Evolutionary conservation across 2,329 filamentous ascomycete species (phyloP), one percentile per base, ranked within the genome.

Genomic region (Pyrenochaeta sp.): DNA sequence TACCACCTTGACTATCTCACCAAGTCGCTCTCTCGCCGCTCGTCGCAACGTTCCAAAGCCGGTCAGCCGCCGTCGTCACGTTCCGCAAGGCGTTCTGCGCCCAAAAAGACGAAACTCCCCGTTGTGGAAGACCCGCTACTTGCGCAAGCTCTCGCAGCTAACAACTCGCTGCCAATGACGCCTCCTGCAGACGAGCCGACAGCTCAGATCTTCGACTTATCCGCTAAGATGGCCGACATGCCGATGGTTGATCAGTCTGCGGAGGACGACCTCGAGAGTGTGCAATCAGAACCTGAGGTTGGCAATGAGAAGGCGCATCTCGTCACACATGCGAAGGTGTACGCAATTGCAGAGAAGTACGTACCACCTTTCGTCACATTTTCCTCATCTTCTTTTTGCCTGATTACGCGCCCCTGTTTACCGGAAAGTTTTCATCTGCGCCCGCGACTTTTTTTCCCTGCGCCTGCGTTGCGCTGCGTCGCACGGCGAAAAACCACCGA

Each of bases 311-410:
- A 74, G 42, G 75, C 80, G 5, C 75, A 82, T 65, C 74, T 83
- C 5, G 61, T 83, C 47, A 75, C 78, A 15, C 82, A 84, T 63
- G 78, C 80, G 13, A 78, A 79, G 51, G 79, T 84, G 39, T 84
- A 84, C 65, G 80, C 81, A 34, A 76, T 83, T 25, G 82, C 80
- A 9, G 82, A 83, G 67, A 83, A 83, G 74, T 78, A 75, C 70
- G 76, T 77, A 59, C 49, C 48, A 55, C 54, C 10, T 54, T 64
- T 58, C 45, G 49, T 61, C 54, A 52, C 56, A 47, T 39, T 54
- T 19, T 58, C 56, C 30, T 34, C 52, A 58, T 50, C 61, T 28
- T 45, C 48, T 45, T 56, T 65, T 61, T 54, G 54, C 60, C 56
- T 59, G 48, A 63, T 56, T 57, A 55, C 59, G 50, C 56, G 48